phyloP scores from a whole-genome alignment of 2,329 filamentous ascomycete species.

The Phialocephala sp. region DNA sequence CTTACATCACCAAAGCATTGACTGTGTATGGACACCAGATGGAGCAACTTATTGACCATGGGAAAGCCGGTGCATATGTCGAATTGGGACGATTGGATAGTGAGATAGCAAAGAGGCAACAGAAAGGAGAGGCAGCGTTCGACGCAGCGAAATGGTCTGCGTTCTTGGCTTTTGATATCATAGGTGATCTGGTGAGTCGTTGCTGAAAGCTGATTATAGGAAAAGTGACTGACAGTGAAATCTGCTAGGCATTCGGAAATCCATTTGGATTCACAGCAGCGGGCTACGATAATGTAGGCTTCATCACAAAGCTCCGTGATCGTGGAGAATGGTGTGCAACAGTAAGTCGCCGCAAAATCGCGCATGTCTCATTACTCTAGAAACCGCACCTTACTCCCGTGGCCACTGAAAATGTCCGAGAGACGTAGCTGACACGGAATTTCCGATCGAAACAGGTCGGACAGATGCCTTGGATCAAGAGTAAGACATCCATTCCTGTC shows the following conservation, averaged over 20 bases:
- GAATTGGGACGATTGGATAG: background rate
- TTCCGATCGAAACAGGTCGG: background rate
- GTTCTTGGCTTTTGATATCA: conserved; percentile 5
- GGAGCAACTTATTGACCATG: background rate
- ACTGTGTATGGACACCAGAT: background rate
- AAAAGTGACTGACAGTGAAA: background rate
- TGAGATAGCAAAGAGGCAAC: conserved; percentile 1
- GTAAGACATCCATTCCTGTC: background rate
- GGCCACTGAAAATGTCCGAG: no score
- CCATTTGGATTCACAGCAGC: conserved; percentile 1
- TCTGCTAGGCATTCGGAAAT: conserved; percentile 1
- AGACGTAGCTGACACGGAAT: no score
- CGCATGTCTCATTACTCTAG: no score
- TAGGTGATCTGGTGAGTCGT: background rate
- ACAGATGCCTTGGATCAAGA: conserved; percentile 6
- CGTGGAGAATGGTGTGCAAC: conserved; percentile 2
- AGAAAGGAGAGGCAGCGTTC: conserved; percentile 6
- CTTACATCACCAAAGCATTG: conserved; percentile 8
- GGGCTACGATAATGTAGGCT: background rate
- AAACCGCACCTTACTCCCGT: no score
- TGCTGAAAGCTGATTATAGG: background rate
- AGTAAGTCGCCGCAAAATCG: background rate
- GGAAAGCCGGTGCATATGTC: conserved; percentile 1
- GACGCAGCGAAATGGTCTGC: conserved; percentile 9
- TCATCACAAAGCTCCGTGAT: conserved; percentile 2